Conservation (phyloP, 2,329 filamentous ascomycete genomes). For the Chaetomium strumarium region DNA sequence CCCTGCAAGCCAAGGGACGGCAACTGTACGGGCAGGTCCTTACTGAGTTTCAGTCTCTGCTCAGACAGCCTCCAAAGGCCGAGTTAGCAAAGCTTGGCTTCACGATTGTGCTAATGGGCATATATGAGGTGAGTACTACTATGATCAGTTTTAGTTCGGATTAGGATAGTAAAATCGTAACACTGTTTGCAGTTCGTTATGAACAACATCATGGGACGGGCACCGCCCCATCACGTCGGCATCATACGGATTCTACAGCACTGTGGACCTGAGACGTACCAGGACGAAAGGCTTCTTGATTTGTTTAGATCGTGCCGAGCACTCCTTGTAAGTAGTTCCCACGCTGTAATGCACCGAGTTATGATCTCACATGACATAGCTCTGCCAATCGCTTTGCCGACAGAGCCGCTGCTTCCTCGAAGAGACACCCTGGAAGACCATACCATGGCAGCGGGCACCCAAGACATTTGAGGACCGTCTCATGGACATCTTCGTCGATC, state of each 20-base stretch:
- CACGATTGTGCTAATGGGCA: not conserved
- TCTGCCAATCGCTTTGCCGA: not conserved
- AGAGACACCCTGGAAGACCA: not conserved
- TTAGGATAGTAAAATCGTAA: not conserved
- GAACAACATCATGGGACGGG: not conserved
- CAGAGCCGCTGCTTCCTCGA: constrained; percentile 3
- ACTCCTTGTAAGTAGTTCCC: not conserved
- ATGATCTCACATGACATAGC: not conserved
- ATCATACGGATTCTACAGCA: not conserved
- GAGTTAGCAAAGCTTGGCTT: not conserved
- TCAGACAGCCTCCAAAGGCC: not conserved
- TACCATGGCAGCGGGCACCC: not conserved
- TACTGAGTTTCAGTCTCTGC: not conserved
- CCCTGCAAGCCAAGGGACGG: not conserved
- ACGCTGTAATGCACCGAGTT: no score
- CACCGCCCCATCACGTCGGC: constrained; percentile 6
- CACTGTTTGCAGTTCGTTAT: not conserved
- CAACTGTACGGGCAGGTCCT: not conserved
- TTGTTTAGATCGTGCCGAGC: not conserved
- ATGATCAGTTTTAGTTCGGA: not conserved
- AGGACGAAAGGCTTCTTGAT: not conserved
- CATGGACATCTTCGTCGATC: not conserved
- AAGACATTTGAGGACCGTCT: constrained; percentile 7
- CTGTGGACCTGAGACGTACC: constrained; percentile 1
- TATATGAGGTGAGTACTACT: constrained; percentile 1